Evolutionary conservation across 2,329 filamentous ascomycete species (phyloP), one percentile per base, ranked within the genome.

Genomic region (Aspergillus fructus): DNA sequence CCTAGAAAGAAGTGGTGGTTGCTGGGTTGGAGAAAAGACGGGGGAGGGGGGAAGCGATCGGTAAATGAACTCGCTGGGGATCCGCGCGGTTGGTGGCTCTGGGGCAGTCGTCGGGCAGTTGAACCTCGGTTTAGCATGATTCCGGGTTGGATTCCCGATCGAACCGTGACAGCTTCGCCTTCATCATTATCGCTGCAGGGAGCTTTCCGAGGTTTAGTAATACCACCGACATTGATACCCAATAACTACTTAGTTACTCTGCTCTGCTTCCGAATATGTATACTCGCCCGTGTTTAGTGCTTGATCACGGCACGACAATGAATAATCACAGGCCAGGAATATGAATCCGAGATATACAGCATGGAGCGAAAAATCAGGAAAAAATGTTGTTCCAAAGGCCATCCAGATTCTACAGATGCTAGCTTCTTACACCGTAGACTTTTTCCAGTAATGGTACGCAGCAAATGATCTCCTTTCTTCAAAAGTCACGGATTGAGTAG

Each of bases 21-120:
- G 48, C 51, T 45, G 53, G 19, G 34, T 37, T 37, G 34, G 34
- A 37, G 49, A 53, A 53, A 62, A 56, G 55, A 60, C 17, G 59
- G 56, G 53, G 55, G 52, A 52, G 53, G 51, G 53, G 55, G 39
- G 45, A 43, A 54, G 45, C 9, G 50, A 53, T 54, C 55, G 55
- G 55, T 58, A 58, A 58, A 54, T 58, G 55, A 58, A 50, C 30
- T 37, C 43, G 46, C 45, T 49, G 55, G 55, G 23, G 43, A 45
- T 53, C 13, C 27, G 51, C 11, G 59, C 57, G 6, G 59, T 23
- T 23, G 40, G 40, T 34, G 62, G 57, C 1, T 71, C 71, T 17
- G 74, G 61, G 5, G 70, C 15, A 21, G 65, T 52, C 42, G 54
- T 49, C 50, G 55, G 55, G 12, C 49, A 9, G 45, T 43, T 57